These are phyloP conservation scores for Clavariopsis aquatica DNA, from an alignment of 495 filamentous ascomycete genomes.

Conservation along the genomic window DNA sequence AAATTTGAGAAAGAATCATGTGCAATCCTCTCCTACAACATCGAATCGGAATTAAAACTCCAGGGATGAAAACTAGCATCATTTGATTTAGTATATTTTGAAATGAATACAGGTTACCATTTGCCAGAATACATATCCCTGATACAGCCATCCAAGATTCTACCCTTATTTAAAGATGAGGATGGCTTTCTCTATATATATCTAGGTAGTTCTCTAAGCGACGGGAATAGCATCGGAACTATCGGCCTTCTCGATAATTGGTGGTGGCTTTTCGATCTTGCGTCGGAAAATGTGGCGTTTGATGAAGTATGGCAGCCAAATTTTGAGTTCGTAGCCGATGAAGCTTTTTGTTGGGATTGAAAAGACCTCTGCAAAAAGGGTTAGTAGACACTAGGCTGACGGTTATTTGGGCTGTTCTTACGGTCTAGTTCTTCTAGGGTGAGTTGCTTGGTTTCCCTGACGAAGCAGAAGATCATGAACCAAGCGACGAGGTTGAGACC, in stretches of 20 bases:
- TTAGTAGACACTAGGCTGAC: neutral
- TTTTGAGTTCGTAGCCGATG: conserved; percentile 51
- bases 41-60: too few relatives aligned
- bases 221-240: neutral
- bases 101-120: too few relatives aligned
- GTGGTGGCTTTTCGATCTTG: conserved; percentile 50
- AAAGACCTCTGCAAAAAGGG: conserved; percentile 48
- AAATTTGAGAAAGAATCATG: too few relatives aligned
- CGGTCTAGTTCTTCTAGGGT: conserved; percentile 56
- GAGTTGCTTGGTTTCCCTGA: conserved; percentile 41
- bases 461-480: conserved; percentile 36
- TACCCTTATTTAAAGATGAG: too few relatives aligned
- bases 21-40: too few relatives aligned
- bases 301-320: conserved; percentile 52
- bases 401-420: neutral
- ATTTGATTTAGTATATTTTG: too few relatives aligned
- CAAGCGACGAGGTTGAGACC: conserved; percentile 51
- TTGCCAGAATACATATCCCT: too few relatives aligned
- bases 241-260: conserved; percentile 49
- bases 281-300: conserved; percentile 54
- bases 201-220: too few relatives aligned
- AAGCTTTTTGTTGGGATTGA: conserved; percentile 54
- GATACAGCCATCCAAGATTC: too few relatives aligned
- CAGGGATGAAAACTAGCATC: too few relatives aligned
- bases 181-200: too few relatives aligned